phyloP scores from a whole-genome alignment of 2,329 filamentous ascomycete genomes.

The Penicillium sp. region DNA sequence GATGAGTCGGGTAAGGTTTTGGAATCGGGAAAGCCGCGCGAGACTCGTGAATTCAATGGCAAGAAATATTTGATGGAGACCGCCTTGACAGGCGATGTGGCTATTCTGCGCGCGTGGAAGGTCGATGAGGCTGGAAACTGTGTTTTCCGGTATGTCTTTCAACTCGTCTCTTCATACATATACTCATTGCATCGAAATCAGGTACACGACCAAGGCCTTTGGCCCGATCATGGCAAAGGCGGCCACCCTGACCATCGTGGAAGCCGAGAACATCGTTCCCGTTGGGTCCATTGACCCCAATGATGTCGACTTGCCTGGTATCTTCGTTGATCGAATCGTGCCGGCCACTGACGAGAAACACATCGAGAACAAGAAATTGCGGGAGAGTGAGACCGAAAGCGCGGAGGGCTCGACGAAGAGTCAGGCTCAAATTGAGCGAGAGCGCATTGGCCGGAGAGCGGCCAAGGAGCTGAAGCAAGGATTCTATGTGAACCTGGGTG shows the following conservation, averaged over 20 bases:
- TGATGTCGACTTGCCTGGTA: slow-evolving; percentile 75
- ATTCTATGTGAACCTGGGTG: slow-evolving; percentile 37
- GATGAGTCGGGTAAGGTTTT: slow-evolving; percentile 80
- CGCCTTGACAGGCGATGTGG: slow-evolving; percentile 72
- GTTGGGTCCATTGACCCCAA: slow-evolving; percentile 71
- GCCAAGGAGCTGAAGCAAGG: slow-evolving; percentile 74
- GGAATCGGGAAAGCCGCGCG: slow-evolving; percentile 64
- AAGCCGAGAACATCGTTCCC: slow-evolving; percentile 81
- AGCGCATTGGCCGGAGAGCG: slow-evolving; percentile 71
- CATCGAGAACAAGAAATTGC: slow-evolving; percentile 68
- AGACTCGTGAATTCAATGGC: slow-evolving; percentile 71
- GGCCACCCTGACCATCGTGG: slow-evolving; percentile 74
- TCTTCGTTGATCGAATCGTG: slow-evolving; percentile 80
- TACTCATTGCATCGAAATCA: slow-evolving; percentile 9
- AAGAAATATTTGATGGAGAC: slow-evolving; percentile 76
- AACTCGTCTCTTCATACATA: not conserved
- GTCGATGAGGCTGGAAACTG: slow-evolving; percentile 77
- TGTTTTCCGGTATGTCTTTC: slow-evolving; percentile 62
- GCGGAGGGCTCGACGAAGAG: slow-evolving; percentile 37
- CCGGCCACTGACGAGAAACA: slow-evolving; percentile 69
- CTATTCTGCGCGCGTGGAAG: slow-evolving; percentile 74
- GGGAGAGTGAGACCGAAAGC: slow-evolving; percentile 41
- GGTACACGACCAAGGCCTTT: slow-evolving; percentile 72
- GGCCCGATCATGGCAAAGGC: slow-evolving; percentile 79
- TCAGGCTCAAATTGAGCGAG: slow-evolving; percentile 39